Evolutionary conservation across 371 early-diverging fungal species (phyloP).

Genomic region (Choanephora cucurbitarum): DNA sequence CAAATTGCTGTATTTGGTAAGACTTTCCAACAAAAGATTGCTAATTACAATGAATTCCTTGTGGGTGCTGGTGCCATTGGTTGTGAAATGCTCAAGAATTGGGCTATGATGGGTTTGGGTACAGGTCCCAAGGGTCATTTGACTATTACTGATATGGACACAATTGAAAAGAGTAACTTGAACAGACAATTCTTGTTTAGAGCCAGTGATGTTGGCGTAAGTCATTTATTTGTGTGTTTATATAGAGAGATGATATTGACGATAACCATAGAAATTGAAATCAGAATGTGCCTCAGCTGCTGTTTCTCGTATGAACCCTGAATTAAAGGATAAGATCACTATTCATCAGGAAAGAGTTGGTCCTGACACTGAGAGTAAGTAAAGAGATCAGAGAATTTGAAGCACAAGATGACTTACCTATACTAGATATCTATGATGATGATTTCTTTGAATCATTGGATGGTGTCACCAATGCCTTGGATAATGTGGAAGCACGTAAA

Average conservation of each 20-base stretch:
- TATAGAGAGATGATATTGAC: too few species aligned
- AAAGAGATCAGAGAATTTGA: background rate
- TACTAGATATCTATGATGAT: slow-evolving; percentile 86
- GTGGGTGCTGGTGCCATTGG: slow-evolving; percentile 99
- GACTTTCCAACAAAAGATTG: slow-evolving; percentile 87
- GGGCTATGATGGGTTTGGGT: slow-evolving; percentile 99
- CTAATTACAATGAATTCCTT: slow-evolving; percentile 91
- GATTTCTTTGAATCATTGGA: slow-evolving; percentile 89
- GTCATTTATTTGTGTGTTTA: too few species aligned
- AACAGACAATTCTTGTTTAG: slow-evolving; percentile 99
- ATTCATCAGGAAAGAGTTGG: slow-evolving; percentile 97
- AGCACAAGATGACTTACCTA: too few species aligned
- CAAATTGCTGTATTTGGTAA: slow-evolving; percentile 96
- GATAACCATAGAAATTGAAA: slow-evolving; percentile 76
- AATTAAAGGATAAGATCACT: slow-evolving; percentile 76
- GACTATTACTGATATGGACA: slow-evolving; percentile 99
- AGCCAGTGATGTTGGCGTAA: slow-evolving; percentile 83
- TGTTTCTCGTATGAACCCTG: slow-evolving; percentile 92
- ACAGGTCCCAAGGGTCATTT: slow-evolving; percentile 84
- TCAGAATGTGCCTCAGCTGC: slow-evolving; percentile 95
- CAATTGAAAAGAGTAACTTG: slow-evolving; percentile 97
- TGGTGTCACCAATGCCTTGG: slow-evolving; percentile 98
- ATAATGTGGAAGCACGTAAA: slow-evolving; percentile 98
- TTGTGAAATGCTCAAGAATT: slow-evolving; percentile 99
- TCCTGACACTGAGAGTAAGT: slow-evolving; percentile 86